Percentiles rank a stretch among this genome's conserved stretches.
phyloP scores from a whole-genome alignment of 176 grass and related monocot genomes.

The Olyra latifolia region DNA sequence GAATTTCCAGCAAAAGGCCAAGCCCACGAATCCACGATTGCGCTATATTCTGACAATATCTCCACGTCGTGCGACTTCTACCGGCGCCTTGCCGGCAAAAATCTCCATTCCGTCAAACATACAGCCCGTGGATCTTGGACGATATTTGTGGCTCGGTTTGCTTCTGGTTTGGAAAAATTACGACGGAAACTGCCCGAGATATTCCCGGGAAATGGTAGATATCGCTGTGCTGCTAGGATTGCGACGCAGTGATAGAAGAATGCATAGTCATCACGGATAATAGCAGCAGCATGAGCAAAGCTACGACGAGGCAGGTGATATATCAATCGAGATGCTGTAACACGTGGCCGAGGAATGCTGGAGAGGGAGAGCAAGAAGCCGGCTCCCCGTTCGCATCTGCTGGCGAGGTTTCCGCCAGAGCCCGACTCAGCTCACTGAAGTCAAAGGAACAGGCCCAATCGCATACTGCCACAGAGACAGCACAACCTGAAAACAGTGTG shows the following conservation, averaged over 20 bases:
- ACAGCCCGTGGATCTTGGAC: not conserved
- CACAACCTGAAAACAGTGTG: no score
- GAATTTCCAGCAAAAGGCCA: not conserved
- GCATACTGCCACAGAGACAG: no score
- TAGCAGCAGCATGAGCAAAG: not conserved
- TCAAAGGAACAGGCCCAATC: no score
- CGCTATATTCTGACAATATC: not conserved
- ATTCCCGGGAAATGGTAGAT: conserved; percentile 3
- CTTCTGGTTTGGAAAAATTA: not conserved
- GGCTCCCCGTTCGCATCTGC: not conserved
- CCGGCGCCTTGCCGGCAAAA: not conserved
- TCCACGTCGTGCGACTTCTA: not conserved
- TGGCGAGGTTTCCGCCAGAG: no score
- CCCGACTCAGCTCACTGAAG: no score
- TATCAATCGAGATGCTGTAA: not conserved
- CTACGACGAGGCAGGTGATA: not conserved
- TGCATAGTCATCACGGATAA: not conserved
- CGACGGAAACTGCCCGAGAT: not conserved
- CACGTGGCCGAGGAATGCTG: not conserved
- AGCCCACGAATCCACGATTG: not conserved
- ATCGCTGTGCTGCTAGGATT: not conserved
- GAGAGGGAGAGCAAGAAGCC: not conserved
- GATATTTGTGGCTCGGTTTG: not conserved
- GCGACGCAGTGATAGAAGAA: not conserved
- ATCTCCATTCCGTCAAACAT: not conserved